These are phyloP conservation scores for Musa acuminata DNA, from an alignment of 176 grass and related monocot genomes.

Conservation along the genomic window DNA sequence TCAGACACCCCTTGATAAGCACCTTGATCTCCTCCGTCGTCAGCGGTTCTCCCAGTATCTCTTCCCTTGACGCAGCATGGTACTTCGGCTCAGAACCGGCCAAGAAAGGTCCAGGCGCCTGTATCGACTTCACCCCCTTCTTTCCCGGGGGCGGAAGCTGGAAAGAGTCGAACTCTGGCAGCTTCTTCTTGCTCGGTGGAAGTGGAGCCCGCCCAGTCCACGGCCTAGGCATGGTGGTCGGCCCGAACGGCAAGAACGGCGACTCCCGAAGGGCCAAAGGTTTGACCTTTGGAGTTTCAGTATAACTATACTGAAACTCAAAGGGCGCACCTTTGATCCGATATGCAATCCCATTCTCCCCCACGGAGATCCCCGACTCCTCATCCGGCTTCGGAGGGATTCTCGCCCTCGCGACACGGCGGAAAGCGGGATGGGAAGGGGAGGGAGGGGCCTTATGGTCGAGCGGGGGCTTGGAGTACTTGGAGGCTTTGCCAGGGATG, in stretches of 20 bases:
- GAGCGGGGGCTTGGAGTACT: constrained; percentile 22
- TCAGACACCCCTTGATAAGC: constrained; percentile 54
- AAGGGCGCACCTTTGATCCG: constrained; percentile 67
- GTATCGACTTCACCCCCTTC: constrained; percentile 82
- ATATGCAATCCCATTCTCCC: constrained; percentile 58
- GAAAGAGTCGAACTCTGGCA: constrained; percentile 87
- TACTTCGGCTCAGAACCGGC: constrained; percentile 63
- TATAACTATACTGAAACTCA: constrained; percentile 96
- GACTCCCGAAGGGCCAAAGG: constrained; percentile 65
- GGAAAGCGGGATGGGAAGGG: constrained; percentile 39
- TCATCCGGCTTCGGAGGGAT: constrained; percentile 26
- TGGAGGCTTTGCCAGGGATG: constrained; percentile 17
- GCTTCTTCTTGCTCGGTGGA: constrained; percentile 72
- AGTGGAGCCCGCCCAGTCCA: constrained; percentile 75
- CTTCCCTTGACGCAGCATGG: constrained; percentile 47
- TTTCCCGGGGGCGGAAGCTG: constrained; percentile 57
- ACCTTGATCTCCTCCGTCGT: constrained; percentile 46
- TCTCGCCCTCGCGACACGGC: constrained; percentile 3
- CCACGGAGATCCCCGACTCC: constrained; percentile 39
- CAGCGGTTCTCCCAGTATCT: constrained; percentile 77
- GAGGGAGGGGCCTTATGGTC: not conserved
- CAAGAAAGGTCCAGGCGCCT: constrained; percentile 67
- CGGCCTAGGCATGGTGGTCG: constrained; percentile 59
- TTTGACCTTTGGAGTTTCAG: constrained; percentile 60
- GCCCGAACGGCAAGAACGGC: constrained; percentile 69